Base-by-base conservation (phyloP, 2,329 filamentous ascomycete species). In the Bipolaris oryzae region DNA sequence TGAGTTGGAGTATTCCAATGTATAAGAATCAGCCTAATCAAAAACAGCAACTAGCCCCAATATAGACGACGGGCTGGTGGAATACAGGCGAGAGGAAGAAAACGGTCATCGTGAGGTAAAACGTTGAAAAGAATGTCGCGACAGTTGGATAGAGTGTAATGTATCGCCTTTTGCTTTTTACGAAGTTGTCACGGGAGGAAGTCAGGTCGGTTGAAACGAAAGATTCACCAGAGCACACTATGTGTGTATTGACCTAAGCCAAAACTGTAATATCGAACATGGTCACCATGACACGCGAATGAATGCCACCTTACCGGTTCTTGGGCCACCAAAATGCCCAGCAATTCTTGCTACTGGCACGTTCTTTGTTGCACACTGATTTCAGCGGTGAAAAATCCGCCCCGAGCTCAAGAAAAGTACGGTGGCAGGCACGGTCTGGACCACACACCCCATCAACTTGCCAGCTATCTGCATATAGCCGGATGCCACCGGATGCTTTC, bases 271-370 rank as follows among this genome's bases (percentile, higher is more conserved):
- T 28, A 16, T 20, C 37, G 13, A 34, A 23, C 6, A 13, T n/a
- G 16, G 21, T n/a, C 33, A 35, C 9, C 6, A n/a, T 16, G 10
- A 38, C n/a, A 25, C 16, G 7, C 15, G 20, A 16, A 16, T 48
- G 15, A 38, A 25, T 39, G 18, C 25, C 3, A 23, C 23, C 21
- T 21, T 43, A 21, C 21, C 15, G 11, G 33, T 43, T 3, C 18
- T 28, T 41, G 38, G 41, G 48, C 16, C 31, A 21, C 28, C 28
- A 42, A 28, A 15, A 42, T 37, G 20, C 15, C 13, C 41, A 28
- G 16, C 35, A 43, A 47, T 53, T 35, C 49, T 53, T 53, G 37
- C 52, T 52, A 35, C 18, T 41, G 2, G 18, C 35, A 34, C 16
- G 16, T 47, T 38, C 35, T 47, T 42, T 44, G 35, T 23, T 21